Percentiles rank a stretch among this genome's conserved stretches.
Evolutionary conservation across 225 moss, liverwort and hornwort genomes (phyloP).

Genomic region (Neckera pumila): DNA sequence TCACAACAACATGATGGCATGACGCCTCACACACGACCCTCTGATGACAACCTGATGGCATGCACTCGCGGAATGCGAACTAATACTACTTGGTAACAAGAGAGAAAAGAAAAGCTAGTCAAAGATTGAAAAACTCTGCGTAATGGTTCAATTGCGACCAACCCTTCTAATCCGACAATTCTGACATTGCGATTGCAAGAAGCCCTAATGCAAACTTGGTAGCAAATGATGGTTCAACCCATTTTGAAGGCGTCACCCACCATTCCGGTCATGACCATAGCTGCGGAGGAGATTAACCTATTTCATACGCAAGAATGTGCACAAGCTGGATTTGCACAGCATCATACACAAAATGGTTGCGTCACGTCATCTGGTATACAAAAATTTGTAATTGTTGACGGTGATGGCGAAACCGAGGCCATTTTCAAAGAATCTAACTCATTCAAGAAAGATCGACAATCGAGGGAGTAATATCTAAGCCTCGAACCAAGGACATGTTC

Average conservation of each 20-base stretch:
- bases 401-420: neutral
- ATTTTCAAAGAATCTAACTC: neutral
- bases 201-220: conserved; percentile 12
- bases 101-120: neutral
- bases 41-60: neutral
- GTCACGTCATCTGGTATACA: neutral
- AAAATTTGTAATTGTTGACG: neutral
- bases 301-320: neutral
- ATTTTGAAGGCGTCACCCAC: neutral
- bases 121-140: neutral
- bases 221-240: neutral
- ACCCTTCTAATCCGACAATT: neutral
- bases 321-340: neutral
- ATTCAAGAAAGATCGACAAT: neutral
- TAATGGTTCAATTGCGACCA: neutral
- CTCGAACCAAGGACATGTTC: no score
- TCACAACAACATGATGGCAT: neutral
- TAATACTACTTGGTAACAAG: neutral
- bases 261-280: neutral
- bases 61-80: neutral
- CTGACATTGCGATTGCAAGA: conserved; percentile 1
- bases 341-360: neutral
- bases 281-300: neutral
- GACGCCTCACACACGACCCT: neutral
- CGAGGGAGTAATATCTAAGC: no score